phyloP scores from a whole-genome alignment of 768 basidiomycete species.

The Russula griseocarnosa region DNA sequence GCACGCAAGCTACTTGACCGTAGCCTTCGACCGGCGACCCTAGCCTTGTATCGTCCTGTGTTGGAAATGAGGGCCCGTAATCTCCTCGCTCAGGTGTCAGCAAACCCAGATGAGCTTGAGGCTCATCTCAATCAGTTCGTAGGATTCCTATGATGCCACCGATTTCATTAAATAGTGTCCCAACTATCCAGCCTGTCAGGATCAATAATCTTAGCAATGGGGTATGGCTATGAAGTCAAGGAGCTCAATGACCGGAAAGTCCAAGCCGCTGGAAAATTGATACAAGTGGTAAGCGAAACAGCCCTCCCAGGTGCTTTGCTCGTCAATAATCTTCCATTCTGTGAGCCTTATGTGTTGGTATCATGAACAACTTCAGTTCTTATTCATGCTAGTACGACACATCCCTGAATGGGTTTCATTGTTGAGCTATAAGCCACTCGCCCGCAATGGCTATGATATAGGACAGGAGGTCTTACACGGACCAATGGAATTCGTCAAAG shows the following conservation, averaged over 20 bases:
- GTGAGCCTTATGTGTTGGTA: background rate
- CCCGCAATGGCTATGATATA: background rate
- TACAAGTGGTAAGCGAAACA: background rate
- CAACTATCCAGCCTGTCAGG: background rate
- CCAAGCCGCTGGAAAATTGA: background rate
- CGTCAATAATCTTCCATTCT: conserved; percentile 3
- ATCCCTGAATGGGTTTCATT: conserved; percentile 13
- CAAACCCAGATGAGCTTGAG: background rate
- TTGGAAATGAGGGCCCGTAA: background rate
- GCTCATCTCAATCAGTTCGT: background rate
- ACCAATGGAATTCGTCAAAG: conserved; percentile 6
- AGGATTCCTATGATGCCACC: background rate
- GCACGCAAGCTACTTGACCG: background rate
- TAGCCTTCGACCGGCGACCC: no score
- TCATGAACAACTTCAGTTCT: background rate
- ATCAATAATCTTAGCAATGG: background rate
- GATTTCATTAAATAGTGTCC: background rate
- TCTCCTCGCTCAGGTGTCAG: background rate
- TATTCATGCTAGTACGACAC: background rate
- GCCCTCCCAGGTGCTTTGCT: background rate
- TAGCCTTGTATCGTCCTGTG: background rate
- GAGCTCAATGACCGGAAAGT: background rate
- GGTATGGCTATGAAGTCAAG: conserved; percentile 10
- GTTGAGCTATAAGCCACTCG: conserved; percentile 12
- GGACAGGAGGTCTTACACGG: background rate